Percentiles rank a stretch among this genome's conserved stretches.
phyloP scores from a whole-genome alignment of 352 stramenopile species.

The Pythium volutum region DNA sequence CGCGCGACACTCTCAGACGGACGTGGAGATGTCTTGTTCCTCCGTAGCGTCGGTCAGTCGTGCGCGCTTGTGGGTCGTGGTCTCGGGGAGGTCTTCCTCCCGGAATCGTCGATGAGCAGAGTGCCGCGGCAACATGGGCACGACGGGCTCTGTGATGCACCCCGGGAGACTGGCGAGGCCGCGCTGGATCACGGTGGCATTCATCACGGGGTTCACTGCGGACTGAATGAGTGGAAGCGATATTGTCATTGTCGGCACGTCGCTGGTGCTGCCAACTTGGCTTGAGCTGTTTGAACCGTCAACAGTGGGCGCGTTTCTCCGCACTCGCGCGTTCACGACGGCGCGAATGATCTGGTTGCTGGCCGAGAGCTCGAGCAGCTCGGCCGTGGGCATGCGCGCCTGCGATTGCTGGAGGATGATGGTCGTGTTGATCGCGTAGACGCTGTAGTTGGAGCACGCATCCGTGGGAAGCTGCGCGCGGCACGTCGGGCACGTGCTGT shows the following conservation, averaged over 20 bases:
- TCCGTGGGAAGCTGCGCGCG: slow-evolving; percentile 79
- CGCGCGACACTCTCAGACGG: slow-evolving; percentile 29
- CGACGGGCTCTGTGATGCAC: slow-evolving; percentile 63
- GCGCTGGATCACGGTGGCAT: slow-evolving; percentile 73
- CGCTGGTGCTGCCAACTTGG: background rate
- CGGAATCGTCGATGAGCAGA: slow-evolving; percentile 56
- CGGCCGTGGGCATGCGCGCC: slow-evolving; percentile 63
- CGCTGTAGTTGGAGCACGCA: slow-evolving; percentile 81
- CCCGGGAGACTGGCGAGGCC: slow-evolving; percentile 36
- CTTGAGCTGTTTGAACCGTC: background rate
- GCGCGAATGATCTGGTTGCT: slow-evolving; percentile 87
- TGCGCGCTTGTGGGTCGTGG: slow-evolving; percentile 51
- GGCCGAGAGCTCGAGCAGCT: slow-evolving; percentile 76
- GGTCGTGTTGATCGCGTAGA: slow-evolving; percentile 89
- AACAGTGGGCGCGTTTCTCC: slow-evolving; percentile 41
- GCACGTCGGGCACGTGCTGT: slow-evolving; percentile 83
- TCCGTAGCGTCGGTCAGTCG: slow-evolving; percentile 46
- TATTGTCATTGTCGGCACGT: slow-evolving; percentile 33
- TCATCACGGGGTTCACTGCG: slow-evolving; percentile 64
- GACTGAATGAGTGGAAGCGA: slow-evolving; percentile 51
- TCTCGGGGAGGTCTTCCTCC: slow-evolving; percentile 31
- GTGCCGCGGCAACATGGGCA: slow-evolving; percentile 70
- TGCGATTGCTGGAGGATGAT: slow-evolving; percentile 87
- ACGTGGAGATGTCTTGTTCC: slow-evolving; percentile 58
- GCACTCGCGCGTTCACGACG: slow-evolving; percentile 81